Conservation (phyloP, 1,284 basidiomycete species). For the Marasmius oreades region DNA sequence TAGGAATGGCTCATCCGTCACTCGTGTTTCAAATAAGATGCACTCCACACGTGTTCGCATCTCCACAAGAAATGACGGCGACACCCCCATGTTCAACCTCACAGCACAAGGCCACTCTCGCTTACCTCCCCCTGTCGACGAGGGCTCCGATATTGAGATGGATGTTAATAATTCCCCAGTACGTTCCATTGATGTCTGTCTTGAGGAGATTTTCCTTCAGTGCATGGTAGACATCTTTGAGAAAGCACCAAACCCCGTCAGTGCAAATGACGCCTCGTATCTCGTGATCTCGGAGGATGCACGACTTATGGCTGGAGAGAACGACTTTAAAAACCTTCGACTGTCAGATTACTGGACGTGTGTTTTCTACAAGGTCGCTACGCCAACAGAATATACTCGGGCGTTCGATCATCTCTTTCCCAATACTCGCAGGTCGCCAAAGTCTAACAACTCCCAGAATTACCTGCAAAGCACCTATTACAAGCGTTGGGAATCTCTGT, state of each 20-base stretch:
- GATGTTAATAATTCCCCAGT: not conserved
- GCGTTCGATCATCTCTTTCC: constrained; percentile 16
- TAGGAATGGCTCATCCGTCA: not conserved
- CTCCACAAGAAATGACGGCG: not conserved
- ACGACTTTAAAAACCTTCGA: constrained; percentile 8
- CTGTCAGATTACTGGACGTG: constrained; percentile 18
- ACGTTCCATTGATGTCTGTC: not conserved
- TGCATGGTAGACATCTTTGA: constrained; percentile 19
- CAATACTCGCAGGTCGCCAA: not conserved
- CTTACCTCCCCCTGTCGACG: constrained; percentile 7
- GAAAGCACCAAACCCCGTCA: constrained; percentile 19
- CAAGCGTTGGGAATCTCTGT: not conserved
- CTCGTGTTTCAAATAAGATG: not conserved
- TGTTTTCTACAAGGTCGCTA: constrained; percentile 13
- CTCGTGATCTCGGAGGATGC: constrained; percentile 12
- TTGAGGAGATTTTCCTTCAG: constrained; percentile 19
- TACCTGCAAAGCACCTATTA: not conserved
- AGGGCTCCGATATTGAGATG: constrained; percentile 16
- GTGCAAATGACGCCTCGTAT: constrained; percentile 13
- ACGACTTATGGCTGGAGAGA: constrained; percentile 8
- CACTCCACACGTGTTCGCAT: not conserved
- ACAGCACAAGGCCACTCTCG: constrained; percentile 2
- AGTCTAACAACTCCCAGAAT: not conserved
- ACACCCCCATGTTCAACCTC: constrained; percentile 1
- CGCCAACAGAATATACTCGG: constrained; percentile 4